Conservation (phyloP, 345 rosid species). For the Pugionium cornutum region DNA sequence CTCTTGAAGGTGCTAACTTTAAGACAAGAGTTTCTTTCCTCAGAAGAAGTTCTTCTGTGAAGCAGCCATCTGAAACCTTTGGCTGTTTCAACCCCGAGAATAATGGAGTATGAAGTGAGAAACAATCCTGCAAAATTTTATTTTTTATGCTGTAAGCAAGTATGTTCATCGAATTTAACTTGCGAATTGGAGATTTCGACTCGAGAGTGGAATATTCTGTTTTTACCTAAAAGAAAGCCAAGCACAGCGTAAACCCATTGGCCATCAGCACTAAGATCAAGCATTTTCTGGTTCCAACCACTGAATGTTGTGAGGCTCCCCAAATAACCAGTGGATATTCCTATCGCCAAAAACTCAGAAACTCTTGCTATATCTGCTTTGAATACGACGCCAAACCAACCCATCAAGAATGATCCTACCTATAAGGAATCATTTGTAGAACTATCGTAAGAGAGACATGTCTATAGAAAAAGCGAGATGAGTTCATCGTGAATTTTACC, state of each 20-base stretch:
- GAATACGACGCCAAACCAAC: conserved; percentile 89
- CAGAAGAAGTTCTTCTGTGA: conserved; percentile 21
- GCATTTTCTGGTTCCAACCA: conserved; percentile 97
- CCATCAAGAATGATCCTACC: conserved; percentile 99
- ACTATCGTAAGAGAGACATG: background rate
- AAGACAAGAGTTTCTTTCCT: conserved; percentile 10
- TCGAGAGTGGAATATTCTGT: background rate
- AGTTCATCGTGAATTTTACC: conserved; percentile 43
- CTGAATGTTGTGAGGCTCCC: conserved; percentile 98
- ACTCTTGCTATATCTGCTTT: conserved; percentile 62
- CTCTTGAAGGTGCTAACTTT: conserved; percentile 46
- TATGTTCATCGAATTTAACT: background rate
- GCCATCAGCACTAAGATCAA: conserved; percentile 73
- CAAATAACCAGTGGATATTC: conserved; percentile 80
- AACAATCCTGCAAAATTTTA: conserved; percentile 61
- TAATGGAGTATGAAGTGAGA: conserved; percentile 71
- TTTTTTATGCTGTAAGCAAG: conserved; percentile 5
- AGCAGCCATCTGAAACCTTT: conserved; percentile 67
- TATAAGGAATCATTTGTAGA: conserved; percentile 25
- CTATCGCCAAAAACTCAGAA: conserved; percentile 73
- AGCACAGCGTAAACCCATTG: conserved; percentile 65
- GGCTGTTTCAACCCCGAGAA: conserved; percentile 79
- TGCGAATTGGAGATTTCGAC: background rate
- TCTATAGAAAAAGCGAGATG: background rate
- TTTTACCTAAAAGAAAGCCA: conserved; percentile 76